Percentiles rank a stretch among this genome's conserved stretches.
Conservation (phyloP, 176 grass and related monocot species). For the Paspalum notatum region DNA sequence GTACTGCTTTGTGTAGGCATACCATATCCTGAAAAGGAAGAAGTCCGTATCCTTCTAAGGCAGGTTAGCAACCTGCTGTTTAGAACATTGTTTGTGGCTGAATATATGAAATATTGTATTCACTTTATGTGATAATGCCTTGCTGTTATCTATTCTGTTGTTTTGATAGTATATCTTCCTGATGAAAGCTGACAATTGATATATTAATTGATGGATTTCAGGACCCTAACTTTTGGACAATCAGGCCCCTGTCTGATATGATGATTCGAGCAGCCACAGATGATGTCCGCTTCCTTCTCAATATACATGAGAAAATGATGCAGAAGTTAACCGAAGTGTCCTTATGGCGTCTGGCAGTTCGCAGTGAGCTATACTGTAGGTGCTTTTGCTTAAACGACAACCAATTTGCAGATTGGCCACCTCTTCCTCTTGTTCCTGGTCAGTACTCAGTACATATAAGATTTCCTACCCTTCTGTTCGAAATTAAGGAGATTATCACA, state of each 20-base stretch:
- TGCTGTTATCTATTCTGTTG: conserved; percentile 7
- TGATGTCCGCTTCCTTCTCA: conserved; percentile 89
- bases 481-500: conserved; percentile 14
- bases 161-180: conserved; percentile 36
- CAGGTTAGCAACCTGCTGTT: conserved; percentile 65
- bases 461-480: conserved; percentile 3
- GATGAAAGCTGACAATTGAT: conserved; percentile 22
- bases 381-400: conserved; percentile 90
- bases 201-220: conserved; percentile 44
- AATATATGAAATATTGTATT: conserved; percentile 37
- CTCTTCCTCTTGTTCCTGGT: conserved; percentile 82
- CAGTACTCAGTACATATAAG: conserved; percentile 46
- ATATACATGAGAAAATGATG: conserved; percentile 91
- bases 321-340: conserved; percentile 70
- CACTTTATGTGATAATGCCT: conserved; percentile 32
- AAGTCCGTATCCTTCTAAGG: conserved; percentile 86
- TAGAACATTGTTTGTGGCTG: conserved; percentile 16
- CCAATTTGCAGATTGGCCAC: conserved; percentile 78
- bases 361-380: conserved; percentile 77
- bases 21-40: conserved; percentile 97
- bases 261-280: conserved; percentile 89
- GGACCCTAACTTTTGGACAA: conserved; percentile 83
- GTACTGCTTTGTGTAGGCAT: conserved; percentile 78
- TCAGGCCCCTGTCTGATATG: conserved; percentile 89
- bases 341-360: conserved; percentile 73